Conservation (phyloP, 2,329 filamentous ascomycete genomes). For the Aspergillus tamarii region DNA sequence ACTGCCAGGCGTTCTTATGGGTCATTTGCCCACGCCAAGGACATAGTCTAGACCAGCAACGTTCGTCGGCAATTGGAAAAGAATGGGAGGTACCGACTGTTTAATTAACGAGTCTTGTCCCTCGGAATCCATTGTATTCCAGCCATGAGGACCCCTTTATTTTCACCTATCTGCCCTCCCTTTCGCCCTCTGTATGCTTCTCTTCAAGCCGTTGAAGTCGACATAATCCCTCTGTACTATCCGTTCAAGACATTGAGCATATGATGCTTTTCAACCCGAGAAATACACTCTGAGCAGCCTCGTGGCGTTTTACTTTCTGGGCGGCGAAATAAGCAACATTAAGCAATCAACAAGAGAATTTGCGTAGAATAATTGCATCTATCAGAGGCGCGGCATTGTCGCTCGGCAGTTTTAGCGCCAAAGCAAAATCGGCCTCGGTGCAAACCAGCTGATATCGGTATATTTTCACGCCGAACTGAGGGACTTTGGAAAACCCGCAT, state of each 20-base stretch:
- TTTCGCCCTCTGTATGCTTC: too few species aligned
- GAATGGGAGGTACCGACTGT: not conserved
- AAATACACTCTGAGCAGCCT: too few species aligned
- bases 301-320: not conserved
- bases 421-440: not conserved
- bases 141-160: too few species aligned
- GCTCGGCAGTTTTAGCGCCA: not conserved
- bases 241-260: too few species aligned
- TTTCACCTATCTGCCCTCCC: too few species aligned
- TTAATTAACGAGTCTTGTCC: not conserved
- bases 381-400: conserved; percentile 1
- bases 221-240: too few species aligned
- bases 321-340: not conserved
- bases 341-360: not conserved
- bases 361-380: not conserved
- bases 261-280: too few species aligned
- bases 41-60: not conserved
- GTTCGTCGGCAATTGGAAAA: not conserved
- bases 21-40: not conserved
- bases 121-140: not conserved
- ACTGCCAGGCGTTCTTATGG: not conserved
- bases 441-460: not conserved
- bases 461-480: not conserved
- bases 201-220: too few species aligned
- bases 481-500: not conserved